Conservation (phyloP, 2,329 filamentous ascomycete species). For the Parafenestella ontariensis region DNA sequence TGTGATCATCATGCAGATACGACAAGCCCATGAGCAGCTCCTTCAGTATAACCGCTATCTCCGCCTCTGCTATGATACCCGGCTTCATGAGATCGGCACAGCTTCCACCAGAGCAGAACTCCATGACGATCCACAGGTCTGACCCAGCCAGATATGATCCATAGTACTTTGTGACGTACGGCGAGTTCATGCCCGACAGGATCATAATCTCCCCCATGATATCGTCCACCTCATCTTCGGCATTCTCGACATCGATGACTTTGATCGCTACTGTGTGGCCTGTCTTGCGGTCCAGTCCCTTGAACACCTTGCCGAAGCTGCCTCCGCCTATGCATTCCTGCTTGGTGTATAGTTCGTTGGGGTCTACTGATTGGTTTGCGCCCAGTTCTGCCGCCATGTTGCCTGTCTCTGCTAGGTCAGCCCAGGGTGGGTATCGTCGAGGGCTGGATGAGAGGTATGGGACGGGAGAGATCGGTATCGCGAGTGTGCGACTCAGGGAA, state of each 20-base stretch:
- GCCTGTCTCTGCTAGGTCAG: background rate
- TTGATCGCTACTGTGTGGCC: constrained; percentile 97
- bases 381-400: constrained; percentile 38
- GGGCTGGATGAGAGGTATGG: background rate
- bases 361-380: constrained; percentile 70
- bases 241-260: constrained; percentile 97
- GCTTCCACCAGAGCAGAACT: constrained; percentile 96
- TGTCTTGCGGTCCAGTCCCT: constrained; percentile 93
- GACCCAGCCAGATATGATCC: constrained; percentile 96
- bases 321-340: constrained; percentile 78
- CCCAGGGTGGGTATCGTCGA: background rate
- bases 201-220: constrained; percentile 99
- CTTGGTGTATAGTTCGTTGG: constrained; percentile 91
- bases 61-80: constrained; percentile 88
- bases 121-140: constrained; percentile 99
- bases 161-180: constrained; percentile 97
- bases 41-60: constrained; percentile 93
- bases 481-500: background rate
- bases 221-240: constrained; percentile 98
- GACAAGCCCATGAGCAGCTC: constrained; percentile 90
- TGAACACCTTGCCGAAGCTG: constrained; percentile 98
- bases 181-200: constrained; percentile 91
- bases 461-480: background rate
- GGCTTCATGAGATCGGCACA: constrained; percentile 97
- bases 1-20: constrained; percentile 94